phyloP scores from a whole-genome alignment of 306 rosid species.

The Sechiopsis laciniata region DNA sequence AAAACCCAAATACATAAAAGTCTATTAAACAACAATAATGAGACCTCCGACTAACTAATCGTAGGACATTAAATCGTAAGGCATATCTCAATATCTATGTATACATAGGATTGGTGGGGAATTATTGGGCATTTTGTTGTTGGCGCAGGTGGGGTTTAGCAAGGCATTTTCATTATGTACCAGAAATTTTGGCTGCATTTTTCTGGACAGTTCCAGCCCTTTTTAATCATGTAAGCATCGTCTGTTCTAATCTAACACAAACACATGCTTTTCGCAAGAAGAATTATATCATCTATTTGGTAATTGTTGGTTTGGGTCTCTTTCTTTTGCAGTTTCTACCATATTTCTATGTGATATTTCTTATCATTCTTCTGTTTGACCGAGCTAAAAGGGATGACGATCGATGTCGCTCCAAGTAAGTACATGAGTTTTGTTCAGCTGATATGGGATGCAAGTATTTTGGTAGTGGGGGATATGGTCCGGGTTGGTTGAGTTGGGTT shows the following conservation, averaged over 20 bases:
- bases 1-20: no score
- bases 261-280: neutral
- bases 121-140: neutral
- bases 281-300: neutral
- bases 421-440: conserved; percentile 13
- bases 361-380: conserved; percentile 81
- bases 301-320: neutral
- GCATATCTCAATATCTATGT: no score
- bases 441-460: neutral
- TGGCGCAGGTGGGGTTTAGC: conserved; percentile 91
- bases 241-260: neutral
- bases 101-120: neutral
- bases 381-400: conserved; percentile 95
- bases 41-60: no score
- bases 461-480: no score
- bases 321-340: conserved; percentile 68
- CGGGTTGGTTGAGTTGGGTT: no score
- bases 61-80: no score
- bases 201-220: conserved; percentile 98
- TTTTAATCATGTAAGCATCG: conserved; percentile 57
- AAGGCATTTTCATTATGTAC: conserved; percentile 94
- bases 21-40: no score
- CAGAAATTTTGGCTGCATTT: conserved; percentile 91
- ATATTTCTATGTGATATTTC: conserved; percentile 84
- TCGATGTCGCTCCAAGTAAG: conserved; percentile 94